Evolutionary conservation across 257 asterid species (phyloP).

Genomic region (Solanum virginianum): DNA sequence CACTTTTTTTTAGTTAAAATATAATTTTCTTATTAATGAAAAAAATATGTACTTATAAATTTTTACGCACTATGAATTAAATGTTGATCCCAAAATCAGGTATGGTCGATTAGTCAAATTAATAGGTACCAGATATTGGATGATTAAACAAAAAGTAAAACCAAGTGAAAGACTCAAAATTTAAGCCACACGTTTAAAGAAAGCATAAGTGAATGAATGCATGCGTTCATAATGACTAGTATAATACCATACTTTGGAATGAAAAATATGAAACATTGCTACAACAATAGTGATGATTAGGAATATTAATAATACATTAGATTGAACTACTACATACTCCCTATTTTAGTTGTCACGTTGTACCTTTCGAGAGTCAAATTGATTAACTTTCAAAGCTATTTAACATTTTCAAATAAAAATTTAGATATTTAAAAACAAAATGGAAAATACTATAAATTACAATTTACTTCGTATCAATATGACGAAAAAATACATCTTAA

Average conservation of each 20-base stretch:
- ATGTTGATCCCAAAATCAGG: neutral
- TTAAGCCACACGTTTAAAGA: slow-evolving; percentile 6
- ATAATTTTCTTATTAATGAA: too few species aligned
- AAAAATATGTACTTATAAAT: neutral
- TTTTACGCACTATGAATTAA: neutral
- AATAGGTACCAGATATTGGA: neutral
- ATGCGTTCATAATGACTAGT: neutral
- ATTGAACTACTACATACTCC: neutral
- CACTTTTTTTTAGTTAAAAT: too few species aligned
- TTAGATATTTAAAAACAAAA: too few species aligned
- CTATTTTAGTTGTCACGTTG: too few species aligned
- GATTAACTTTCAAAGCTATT: too few species aligned
- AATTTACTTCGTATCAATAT: too few species aligned
- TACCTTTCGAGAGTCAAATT: too few species aligned
- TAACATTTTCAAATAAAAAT: too few species aligned
- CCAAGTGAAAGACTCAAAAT: slow-evolving; percentile 14
- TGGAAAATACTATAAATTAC: too few species aligned
- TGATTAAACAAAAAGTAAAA: neutral
- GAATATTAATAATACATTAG: too few species aligned
- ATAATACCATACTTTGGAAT: neutral
- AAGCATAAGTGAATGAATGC: neutral
- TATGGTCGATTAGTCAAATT: neutral
- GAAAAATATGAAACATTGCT: neutral
- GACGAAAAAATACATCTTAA: too few species aligned
- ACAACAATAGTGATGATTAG: neutral